Percentiles rank a stretch among this genome's conserved stretches.
These are phyloP conservation scores for Rhynchospora breviuscula DNA, from an alignment of 176 grass and related monocot genomes.

Conservation along the genomic window DNA sequence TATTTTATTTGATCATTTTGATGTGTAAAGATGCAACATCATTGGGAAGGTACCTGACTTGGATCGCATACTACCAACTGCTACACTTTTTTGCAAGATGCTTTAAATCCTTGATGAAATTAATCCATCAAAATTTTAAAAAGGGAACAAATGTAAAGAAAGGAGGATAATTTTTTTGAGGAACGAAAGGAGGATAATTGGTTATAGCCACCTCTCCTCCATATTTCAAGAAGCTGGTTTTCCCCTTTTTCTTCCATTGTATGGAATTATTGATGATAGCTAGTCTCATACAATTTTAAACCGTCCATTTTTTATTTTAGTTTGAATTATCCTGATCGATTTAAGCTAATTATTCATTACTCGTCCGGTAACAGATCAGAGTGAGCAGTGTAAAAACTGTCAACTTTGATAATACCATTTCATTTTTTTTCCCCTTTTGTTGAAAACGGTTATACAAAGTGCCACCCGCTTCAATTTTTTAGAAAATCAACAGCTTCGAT, in stretches of 20 bases:
- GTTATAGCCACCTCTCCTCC: neutral
- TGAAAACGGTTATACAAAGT: no score
- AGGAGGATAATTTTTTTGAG: slow-evolving; percentile 10
- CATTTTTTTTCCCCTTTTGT: no score
- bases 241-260: neutral
- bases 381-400: no score
- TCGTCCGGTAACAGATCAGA: no score
- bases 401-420: no score
- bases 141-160: neutral
- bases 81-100: slow-evolving; percentile 11
- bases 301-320: no score
- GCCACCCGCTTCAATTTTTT: no score
- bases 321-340: no score
- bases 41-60: neutral
- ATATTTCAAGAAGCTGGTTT: neutral
- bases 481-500: no score
- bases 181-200: slow-evolving; percentile 5
- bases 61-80: slow-evolving; percentile 5
- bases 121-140: neutral
- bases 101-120: neutral
- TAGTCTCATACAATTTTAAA: neutral
- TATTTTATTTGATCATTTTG: neutral
- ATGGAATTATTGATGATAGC: neutral
- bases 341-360: no score
- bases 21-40: neutral